These are phyloP conservation scores for Auriscalpium vulgare DNA, from an alignment of 768 basidiomycete genomes.

Conservation along the genomic window DNA sequence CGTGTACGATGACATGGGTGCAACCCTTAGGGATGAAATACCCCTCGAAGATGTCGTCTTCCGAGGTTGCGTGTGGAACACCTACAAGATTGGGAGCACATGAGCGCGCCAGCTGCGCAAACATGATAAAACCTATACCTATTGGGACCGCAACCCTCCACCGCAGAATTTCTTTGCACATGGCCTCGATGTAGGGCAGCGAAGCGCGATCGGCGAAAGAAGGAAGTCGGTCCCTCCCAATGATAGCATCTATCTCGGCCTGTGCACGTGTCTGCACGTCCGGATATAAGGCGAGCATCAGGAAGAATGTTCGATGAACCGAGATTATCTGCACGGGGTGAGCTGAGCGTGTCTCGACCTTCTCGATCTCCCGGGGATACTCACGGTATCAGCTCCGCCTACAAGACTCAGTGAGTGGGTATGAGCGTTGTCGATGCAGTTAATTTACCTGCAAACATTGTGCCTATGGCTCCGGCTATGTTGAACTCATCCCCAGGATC, in stretches of 20 bases:
- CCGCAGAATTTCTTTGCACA: slow-evolving; percentile 42
- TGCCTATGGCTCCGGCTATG: no score
- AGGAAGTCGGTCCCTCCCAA: slow-evolving; percentile 47
- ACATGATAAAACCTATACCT: slow-evolving; percentile 28
- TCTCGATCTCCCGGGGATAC: no score
- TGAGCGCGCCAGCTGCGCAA: no score
- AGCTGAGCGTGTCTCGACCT: no score
- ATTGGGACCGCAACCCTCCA: slow-evolving; percentile 47
- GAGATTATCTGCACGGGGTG: slow-evolving; percentile 11
- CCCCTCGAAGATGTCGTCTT: slow-evolving; percentile 49
- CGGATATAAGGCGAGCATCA: slow-evolving; percentile 14
- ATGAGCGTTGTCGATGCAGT: no score
- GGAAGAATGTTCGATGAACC: slow-evolving; percentile 21
- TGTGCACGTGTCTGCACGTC: slow-evolving; percentile 38
- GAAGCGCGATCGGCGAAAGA: slow-evolving; percentile 39
- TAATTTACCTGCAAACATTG: no score
- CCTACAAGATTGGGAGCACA: no score
- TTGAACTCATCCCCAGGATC: no score
- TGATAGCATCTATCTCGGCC: slow-evolving; percentile 50
- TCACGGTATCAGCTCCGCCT: no score
- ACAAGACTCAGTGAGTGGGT: no score
- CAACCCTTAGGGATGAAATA: slow-evolving; percentile 47
- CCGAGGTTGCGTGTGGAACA: slow-evolving; percentile 42
- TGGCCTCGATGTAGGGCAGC: slow-evolving; percentile 46
- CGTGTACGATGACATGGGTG: background rate